Conservation (phyloP, 305 asterid genomes). For the Solanum hybrid region DNA sequence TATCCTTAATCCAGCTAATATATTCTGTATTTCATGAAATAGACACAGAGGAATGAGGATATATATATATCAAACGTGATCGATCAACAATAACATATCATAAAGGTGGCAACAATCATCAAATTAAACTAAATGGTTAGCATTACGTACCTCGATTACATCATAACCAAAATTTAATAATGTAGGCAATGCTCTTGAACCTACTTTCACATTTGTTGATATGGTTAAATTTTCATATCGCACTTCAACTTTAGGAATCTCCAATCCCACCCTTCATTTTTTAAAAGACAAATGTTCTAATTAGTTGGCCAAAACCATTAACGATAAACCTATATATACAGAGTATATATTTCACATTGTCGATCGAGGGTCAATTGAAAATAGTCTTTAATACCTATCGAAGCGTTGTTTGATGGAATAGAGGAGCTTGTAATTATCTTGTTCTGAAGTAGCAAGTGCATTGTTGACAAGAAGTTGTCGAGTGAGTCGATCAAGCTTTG, state of each 20-base stretch:
- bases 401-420: not conserved
- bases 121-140: not conserved
- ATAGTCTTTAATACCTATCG: fast-evolving
- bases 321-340: not conserved
- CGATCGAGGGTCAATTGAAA: not conserved
- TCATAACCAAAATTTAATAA: slow-evolving; percentile 48
- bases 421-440: not conserved
- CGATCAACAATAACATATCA: not conserved
- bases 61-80: not conserved
- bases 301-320: not conserved
- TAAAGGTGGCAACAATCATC: not conserved
- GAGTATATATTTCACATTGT: not conserved
- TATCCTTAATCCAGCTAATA: slow-evolving; percentile 33
- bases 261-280: slow-evolving; percentile 40
- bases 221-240: slow-evolving; percentile 48
- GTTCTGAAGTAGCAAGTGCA: not conserved
- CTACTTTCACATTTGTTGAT: slow-evolving; percentile 44
- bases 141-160: slow-evolving; percentile 35
- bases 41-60: not conserved
- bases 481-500: not conserved
- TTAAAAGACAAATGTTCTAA: not conserved
- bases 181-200: slow-evolving; percentile 71
- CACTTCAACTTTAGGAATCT: slow-evolving; percentile 59
- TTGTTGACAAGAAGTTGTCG: not conserved
- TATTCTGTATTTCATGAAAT: slow-evolving; percentile 22